Evolutionary conservation across 495 filamentous ascomycete species (phyloP).

Genomic region (Echria macrotheca): DNA sequence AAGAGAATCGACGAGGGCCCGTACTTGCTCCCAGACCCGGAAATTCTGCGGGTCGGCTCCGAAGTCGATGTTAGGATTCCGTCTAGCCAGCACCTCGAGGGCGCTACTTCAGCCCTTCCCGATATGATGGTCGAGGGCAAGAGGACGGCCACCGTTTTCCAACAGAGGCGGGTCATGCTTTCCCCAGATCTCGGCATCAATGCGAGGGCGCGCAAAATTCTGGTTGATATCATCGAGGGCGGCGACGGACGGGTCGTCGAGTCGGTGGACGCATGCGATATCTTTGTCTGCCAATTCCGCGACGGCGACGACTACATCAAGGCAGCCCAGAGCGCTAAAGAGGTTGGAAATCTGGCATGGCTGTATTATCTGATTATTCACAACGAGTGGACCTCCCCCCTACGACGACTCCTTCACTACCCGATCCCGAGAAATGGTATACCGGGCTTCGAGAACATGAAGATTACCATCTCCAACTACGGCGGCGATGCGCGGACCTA

Average conservation of each 20-base stretch:
- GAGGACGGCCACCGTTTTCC: conserved; percentile 55
- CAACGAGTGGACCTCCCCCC: conserved; percentile 79
- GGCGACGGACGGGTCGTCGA: conserved; percentile 65
- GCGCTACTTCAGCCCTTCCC: conserved; percentile 65
- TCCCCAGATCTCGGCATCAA: conserved; percentile 66
- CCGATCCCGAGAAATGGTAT: conserved; percentile 70
- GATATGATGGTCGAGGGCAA: conserved; percentile 28
- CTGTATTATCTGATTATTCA: conserved; percentile 85
- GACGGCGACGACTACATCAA: conserved; percentile 72
- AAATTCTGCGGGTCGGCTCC: conserved; percentile 56
- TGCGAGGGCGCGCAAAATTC: conserved; percentile 55
- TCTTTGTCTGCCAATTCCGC: conserved; percentile 81
- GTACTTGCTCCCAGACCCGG: conserved; percentile 82
- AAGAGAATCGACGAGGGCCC: conserved; percentile 81
- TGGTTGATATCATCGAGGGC: conserved; percentile 61
- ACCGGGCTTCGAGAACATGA: conserved; percentile 67
- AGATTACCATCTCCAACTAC: conserved; percentile 91
- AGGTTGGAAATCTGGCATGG: conserved; percentile 91
- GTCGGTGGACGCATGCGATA: conserved; percentile 65
- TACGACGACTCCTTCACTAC: conserved; percentile 80
- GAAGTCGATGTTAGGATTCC: conserved; percentile 51
- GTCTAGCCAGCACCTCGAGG: conserved; percentile 58
- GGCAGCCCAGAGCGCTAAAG: conserved; percentile 67
- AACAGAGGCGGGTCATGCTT: conserved; percentile 59
- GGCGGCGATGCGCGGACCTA: conserved; percentile 90